These are phyloP conservation scores for Chytriomyces sp. DNA, from an alignment of 192 early-diverging fungal species.

Conservation along the genomic window DNA sequence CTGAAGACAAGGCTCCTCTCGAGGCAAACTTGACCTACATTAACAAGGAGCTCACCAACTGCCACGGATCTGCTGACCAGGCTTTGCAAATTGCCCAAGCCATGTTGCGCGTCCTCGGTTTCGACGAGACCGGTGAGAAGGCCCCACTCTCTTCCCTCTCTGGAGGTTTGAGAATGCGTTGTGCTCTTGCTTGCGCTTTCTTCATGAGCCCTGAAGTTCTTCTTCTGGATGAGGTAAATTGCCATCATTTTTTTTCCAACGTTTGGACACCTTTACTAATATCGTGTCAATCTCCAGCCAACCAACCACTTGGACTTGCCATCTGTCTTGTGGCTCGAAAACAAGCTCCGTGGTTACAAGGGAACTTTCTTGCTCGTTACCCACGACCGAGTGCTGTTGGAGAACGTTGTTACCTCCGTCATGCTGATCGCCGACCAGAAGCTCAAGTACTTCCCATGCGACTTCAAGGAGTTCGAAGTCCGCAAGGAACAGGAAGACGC, in stretches of 20 bases:
- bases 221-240: constrained; percentile 70
- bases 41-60: constrained; percentile 78
- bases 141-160: constrained; percentile 68
- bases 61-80: constrained; percentile 76
- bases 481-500: constrained; percentile 32
- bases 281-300: constrained; percentile 42
- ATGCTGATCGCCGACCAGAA: constrained; percentile 84
- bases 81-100: constrained; percentile 22
- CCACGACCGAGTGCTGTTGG: constrained; percentile 83
- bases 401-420: constrained; percentile 77
- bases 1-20: constrained; percentile 79
- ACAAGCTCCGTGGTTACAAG: constrained; percentile 72
- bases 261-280: background rate
- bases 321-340: constrained; percentile 65
- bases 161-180: constrained; percentile 90
- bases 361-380: constrained; percentile 83
- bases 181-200: constrained; percentile 84
- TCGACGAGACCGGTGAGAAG: constrained; percentile 34
- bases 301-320: constrained; percentile 83
- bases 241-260: background rate
- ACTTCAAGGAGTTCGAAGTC: constrained; percentile 37
- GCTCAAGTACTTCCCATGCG: constrained; percentile 67
- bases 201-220: constrained; percentile 82
- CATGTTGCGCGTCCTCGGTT: constrained; percentile 28
- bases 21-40: constrained; percentile 74